Evolutionary conservation across 2,329 filamentous ascomycete genomes (phyloP), one percentile per base, ranked within the genome.

Genomic region (Colletotrichum sansevieriae): DNA sequence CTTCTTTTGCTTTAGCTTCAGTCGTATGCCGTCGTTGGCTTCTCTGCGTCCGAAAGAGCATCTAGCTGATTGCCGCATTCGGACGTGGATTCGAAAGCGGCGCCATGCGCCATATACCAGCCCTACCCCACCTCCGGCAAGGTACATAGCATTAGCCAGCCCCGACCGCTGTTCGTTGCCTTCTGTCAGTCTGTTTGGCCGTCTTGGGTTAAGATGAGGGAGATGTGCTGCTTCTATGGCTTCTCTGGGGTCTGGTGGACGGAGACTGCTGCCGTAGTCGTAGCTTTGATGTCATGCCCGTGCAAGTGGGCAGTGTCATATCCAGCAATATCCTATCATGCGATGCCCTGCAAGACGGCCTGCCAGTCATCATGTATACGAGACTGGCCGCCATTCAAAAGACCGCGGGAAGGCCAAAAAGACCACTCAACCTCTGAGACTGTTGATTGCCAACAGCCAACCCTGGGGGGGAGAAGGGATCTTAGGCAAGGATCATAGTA

Each of bases 21-120:
- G 57, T 51, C 44, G 49, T 55, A 58, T 63, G 70, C 63, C 46
- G 57, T 56, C 67, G 57, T 18, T 71, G 70, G 70, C 59, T 70
- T 71, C 68, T 71, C 61, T 47, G 56, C 25, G 68, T 61, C 70
- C 68, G 64, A 71, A 70, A 68, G 70, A 60, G 68, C 61, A 68
- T 68, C 64, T 71, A 71, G 70, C 70, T 52, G 56, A 58, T 64
- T 72, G 70, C 70, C 69, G 70, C 65, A 71, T 72, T 70, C 70
- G 70, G 70, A 47, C 41, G 37, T 51, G 52, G 61, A 54, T 55
- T 68, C 63, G 68, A 63, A 71, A 69, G 65, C 68, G 64, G 64
- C 68, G 68, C 47, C 56, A 37, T 47, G 63, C 57, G 56, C 47
- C 22, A 29, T 68, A 44, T 37, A 46, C 60, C 52, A 64, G 47